Percentiles rank a stretch among this genome's conserved stretches.
phyloP scores from a whole-genome alignment of 306 rosid species.

The peach (Prunus persica) region DNA sequence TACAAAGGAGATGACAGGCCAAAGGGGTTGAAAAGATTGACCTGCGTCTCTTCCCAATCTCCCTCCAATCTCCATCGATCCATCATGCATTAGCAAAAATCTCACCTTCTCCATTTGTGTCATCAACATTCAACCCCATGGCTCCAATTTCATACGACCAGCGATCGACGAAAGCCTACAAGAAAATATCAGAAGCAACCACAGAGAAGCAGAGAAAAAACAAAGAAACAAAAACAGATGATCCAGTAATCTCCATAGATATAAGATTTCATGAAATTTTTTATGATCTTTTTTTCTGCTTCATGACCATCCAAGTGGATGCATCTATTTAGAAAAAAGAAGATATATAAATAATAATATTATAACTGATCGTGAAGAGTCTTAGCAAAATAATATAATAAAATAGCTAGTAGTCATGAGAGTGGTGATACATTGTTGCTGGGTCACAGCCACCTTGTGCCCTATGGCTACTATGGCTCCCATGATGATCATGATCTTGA shows the following conservation, averaged over 20 bases:
- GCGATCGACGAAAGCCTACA: conserved; percentile 42
- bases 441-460: conserved; percentile 52
- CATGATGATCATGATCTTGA: conserved; percentile 36
- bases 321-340: neutral
- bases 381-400: neutral
- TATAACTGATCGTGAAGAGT: neutral
- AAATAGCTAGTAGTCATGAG: conserved; percentile 58
- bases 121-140: conserved; percentile 1
- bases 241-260: neutral
- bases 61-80: conserved; percentile 17
- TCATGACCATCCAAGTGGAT: neutral
- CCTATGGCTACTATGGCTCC: conserved; percentile 37
- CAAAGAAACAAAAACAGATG: conserved; percentile 24
- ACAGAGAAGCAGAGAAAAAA: conserved; percentile 11
- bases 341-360: neutral
- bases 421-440: conserved; percentile 65
- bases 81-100: conserved; percentile 1
- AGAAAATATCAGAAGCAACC: neutral
- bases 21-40: conserved; percentile 53
- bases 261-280: conserved; percentile 17
- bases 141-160: conserved; percentile 44
- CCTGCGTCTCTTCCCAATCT: conserved; percentile 41
- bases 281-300: neutral
- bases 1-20: conserved; percentile 42
- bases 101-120: conserved; percentile 33